phyloP scores from a whole-genome alignment of 495 filamentous ascomycete species.

The Tuber calosporum region DNA sequence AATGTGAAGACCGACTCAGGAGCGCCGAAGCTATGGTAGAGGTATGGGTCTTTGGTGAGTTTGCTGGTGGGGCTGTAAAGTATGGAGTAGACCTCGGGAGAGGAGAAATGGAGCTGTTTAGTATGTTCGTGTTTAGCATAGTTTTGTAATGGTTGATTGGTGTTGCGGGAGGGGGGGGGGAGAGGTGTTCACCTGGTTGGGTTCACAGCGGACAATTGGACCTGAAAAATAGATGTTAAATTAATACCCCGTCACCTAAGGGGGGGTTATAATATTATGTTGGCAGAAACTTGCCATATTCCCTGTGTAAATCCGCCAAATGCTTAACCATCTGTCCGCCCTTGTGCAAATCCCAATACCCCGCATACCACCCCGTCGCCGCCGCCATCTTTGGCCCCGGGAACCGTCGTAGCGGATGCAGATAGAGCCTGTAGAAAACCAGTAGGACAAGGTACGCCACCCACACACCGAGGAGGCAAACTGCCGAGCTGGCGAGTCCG shows the following conservation, averaged over 20 bases:
- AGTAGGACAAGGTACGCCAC: slow-evolving; percentile 26
- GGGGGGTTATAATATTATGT: not conserved
- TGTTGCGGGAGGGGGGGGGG: not conserved
- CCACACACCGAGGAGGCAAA: slow-evolving; percentile 4
- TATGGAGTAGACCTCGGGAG: slow-evolving; percentile 44
- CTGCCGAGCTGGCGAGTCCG: not conserved
- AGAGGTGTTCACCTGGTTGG: slow-evolving; percentile 36
- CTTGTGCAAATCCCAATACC: slow-evolving; percentile 31
- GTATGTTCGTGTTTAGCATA: not conserved
- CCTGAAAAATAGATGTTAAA: slow-evolving; percentile 16
- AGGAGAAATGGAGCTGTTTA: slow-evolving; percentile 45
- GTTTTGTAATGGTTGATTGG: not conserved
- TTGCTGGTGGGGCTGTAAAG: slow-evolving; percentile 43
- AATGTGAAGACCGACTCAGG: slow-evolving; percentile 44
- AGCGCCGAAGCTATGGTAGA: slow-evolving; percentile 43
- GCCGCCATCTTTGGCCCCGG: slow-evolving; percentile 42
- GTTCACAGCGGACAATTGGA: slow-evolving; percentile 39
- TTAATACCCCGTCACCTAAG: slow-evolving; percentile 10
- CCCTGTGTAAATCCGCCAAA: slow-evolving; percentile 27
- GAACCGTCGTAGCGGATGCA: slow-evolving; percentile 38
- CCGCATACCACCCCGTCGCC: slow-evolving; percentile 33
- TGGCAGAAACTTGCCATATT: slow-evolving; percentile 34
- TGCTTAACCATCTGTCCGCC: slow-evolving; percentile 15
- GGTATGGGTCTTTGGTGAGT: slow-evolving; percentile 43
- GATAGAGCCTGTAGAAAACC: slow-evolving; percentile 34